These are phyloP conservation scores for Nosema granulosis DNA, from an alignment of 371 early-diverging fungal genomes.

Conservation along the genomic window DNA sequence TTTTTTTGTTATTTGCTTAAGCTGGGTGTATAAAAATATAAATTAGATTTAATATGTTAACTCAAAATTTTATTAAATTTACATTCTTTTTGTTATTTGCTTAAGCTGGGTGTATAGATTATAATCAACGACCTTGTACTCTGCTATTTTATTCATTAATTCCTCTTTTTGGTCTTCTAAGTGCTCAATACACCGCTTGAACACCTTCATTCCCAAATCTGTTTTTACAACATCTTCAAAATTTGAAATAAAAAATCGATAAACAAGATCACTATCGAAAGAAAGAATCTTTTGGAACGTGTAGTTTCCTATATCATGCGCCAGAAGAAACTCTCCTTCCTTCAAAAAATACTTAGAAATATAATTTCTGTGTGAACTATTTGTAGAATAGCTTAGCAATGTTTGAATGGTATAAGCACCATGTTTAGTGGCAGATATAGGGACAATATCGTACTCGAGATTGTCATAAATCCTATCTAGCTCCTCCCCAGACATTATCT, in stretches of 20 bases:
- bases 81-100: background rate
- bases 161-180: constrained; percentile 49
- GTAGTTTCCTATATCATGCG: constrained; percentile 67
- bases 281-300: constrained; percentile 63
- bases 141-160: constrained; percentile 19
- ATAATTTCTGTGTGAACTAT: constrained; percentile 30
- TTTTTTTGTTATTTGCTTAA: too few relatives aligned
- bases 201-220: constrained; percentile 62
- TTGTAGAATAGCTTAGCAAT: constrained; percentile 45
- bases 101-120: background rate
- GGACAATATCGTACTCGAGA: constrained; percentile 59
- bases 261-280: constrained; percentile 54
- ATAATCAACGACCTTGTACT: background rate
- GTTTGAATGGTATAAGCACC: constrained; percentile 67
- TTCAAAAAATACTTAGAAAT: constrained; percentile 54
- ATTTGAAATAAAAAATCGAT: constrained; percentile 52
- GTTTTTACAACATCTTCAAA: constrained; percentile 48
- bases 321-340: constrained; percentile 57
- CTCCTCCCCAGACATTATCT: constrained; percentile 46
- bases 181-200: constrained; percentile 57
- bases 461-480: constrained; percentile 37
- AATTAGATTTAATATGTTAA: background rate
- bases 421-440: constrained; percentile 66
- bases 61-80: background rate
- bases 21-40: too few relatives aligned